These are phyloP conservation scores for Xanthoconium stramineum DNA, from an alignment of 768 basidiomycete species.

Conservation along the genomic window DNA sequence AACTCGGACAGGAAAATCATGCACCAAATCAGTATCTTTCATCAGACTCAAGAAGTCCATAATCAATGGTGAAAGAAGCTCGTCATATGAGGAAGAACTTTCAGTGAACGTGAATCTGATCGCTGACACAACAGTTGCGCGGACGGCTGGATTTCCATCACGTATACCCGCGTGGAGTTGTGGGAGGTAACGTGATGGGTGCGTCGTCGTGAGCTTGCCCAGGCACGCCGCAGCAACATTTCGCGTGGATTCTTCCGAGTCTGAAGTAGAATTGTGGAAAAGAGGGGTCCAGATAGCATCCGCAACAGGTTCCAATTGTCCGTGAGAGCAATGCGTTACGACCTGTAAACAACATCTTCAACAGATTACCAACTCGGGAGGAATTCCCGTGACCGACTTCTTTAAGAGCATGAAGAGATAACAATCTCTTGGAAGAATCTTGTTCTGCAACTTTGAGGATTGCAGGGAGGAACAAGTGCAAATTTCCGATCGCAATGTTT, in stretches of 20 bases:
- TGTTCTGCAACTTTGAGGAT: conserved; percentile 77
- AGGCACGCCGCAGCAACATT: conserved; percentile 97
- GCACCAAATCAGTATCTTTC: conserved; percentile 82
- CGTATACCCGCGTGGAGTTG: conserved; percentile 83
- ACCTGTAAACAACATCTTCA: conserved; percentile 46
- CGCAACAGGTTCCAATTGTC: conserved; percentile 82
- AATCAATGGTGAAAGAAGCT: conserved; percentile 81
- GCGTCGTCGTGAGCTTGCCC: conserved; percentile 90
- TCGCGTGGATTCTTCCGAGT: conserved; percentile 84
- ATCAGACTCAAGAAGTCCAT: conserved; percentile 91
- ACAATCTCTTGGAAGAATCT: conserved; percentile 73
- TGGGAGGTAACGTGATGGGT: conserved; percentile 86
- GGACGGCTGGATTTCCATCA: conserved; percentile 65
- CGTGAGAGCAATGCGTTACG: conserved; percentile 84
- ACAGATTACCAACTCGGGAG: not conserved
- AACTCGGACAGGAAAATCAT: conserved; percentile 19
- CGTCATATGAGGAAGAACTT: conserved; percentile 81
- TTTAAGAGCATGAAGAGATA: conserved; percentile 90
- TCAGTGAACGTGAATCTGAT: conserved; percentile 91
- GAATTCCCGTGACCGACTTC: conserved; percentile 50
- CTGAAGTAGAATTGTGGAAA: conserved; percentile 81
- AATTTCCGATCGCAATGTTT: conserved; percentile 93
- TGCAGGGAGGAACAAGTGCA: conserved; percentile 79
- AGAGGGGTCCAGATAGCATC: conserved; percentile 90
- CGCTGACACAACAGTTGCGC: conserved; percentile 89